phyloP scores from a whole-genome alignment of 108 stramenopile genomes.

The Cyclotella baltica region DNA sequence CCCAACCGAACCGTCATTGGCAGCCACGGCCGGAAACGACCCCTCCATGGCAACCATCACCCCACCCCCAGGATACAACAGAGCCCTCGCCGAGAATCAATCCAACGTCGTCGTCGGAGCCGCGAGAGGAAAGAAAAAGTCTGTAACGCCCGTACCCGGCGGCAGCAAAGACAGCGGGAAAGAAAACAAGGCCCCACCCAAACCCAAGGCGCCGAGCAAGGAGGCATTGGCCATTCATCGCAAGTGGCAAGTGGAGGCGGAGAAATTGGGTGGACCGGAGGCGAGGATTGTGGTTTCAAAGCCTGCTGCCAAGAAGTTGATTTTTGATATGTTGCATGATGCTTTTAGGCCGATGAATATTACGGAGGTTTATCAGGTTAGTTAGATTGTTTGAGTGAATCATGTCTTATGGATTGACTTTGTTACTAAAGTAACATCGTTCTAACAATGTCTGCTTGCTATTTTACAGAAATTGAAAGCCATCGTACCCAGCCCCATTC shows the following conservation, averaged over 20 bases:
- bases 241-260: constrained; percentile 79
- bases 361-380: constrained; percentile 71
- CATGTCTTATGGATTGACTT: background rate
- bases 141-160: constrained; percentile 43
- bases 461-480: constrained; percentile 53
- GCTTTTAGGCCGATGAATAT: constrained; percentile 85
- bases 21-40: constrained; percentile 26
- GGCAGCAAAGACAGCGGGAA: background rate
- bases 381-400: background rate
- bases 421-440: background rate
- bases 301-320: constrained; percentile 72
- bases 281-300: constrained; percentile 74
- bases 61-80: constrained; percentile 48
- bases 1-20: constrained; percentile 30
- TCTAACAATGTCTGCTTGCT: background rate
- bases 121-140: background rate
- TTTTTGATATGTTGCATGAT: constrained; percentile 73
- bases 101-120: constrained; percentile 40
- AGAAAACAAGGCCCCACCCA: constrained; percentile 6
- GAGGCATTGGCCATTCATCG: constrained; percentile 46
- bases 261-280: constrained; percentile 67
- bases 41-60: constrained; percentile 42
- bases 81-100: constrained; percentile 29
- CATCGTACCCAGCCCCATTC: constrained; percentile 69
- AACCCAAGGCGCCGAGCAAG: constrained; percentile 13